Conservation (phyloP, 495 filamentous ascomycete species). For the Tuber calosporum region DNA sequence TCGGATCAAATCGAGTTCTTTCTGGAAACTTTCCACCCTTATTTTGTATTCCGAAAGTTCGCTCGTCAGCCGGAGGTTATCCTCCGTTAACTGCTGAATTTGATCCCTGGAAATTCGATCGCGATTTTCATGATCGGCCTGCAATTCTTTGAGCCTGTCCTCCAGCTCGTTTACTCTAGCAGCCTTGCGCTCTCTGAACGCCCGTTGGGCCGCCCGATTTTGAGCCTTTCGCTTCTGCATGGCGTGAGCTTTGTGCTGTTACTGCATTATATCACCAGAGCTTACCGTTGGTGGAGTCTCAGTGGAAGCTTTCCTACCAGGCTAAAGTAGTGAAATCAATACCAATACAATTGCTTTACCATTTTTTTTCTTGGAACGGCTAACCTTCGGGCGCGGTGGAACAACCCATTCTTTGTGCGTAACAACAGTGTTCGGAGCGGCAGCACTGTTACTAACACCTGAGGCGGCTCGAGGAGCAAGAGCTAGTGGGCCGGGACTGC, state of each 20-base stretch:
- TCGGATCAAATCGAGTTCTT: conserved; percentile 29
- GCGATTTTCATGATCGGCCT: conserved; percentile 50
- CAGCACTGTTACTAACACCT: conserved; percentile 15
- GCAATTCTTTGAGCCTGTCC: conserved; percentile 62
- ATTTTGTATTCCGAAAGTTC: conserved; percentile 30
- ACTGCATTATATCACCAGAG: not conserved
- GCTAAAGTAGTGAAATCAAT: conserved; percentile 42
- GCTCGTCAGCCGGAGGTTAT: conserved; percentile 30
- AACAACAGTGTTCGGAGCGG: conserved; percentile 40
- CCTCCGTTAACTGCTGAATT: conserved; percentile 46
- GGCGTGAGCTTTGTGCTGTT: not conserved
- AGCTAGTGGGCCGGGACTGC: conserved; percentile 38
- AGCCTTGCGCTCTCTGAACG: conserved; percentile 79
- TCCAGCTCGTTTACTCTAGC: conserved; percentile 80
- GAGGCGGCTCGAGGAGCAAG: conserved; percentile 33
- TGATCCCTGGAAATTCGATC: conserved; percentile 45
- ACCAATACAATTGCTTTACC: not conserved
- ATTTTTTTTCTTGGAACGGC: not conserved
- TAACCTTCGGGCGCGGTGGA: conserved; percentile 67
- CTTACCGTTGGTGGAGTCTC: conserved; percentile 71
- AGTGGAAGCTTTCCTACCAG: conserved; percentile 85
- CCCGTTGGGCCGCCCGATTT: conserved; percentile 85
- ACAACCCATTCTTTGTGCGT: conserved; percentile 84
- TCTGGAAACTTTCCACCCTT: conserved; percentile 36
- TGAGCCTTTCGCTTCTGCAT: conserved; percentile 72